Evolutionary conservation across 768 basidiomycete species (phyloP).

Genomic region (Candolleomyces aberdarensis): DNA sequence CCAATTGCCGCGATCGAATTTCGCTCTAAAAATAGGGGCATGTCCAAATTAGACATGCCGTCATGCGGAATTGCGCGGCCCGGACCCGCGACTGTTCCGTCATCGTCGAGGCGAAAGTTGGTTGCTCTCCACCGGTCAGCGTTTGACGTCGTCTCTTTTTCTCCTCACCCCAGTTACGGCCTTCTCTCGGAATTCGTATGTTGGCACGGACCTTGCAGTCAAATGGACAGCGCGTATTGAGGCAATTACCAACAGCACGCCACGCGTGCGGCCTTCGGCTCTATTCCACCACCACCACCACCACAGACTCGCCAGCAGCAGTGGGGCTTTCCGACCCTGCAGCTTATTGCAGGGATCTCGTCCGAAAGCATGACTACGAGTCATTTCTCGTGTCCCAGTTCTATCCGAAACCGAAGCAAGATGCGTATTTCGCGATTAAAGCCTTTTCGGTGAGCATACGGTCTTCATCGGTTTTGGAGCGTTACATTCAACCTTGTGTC

Average conservation of each 20-base stretch:
- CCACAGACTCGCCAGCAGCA: not conserved
- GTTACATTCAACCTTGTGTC: slow-evolving; percentile 3
- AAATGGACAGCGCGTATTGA: slow-evolving; percentile 1
- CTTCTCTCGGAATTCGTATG: slow-evolving; percentile 6
- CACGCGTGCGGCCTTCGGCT: not conserved
- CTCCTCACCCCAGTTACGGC: not conserved
- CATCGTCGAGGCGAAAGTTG: too few relatives aligned
- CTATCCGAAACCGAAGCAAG: slow-evolving; percentile 63
- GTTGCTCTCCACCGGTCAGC: too few relatives aligned
- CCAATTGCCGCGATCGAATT: too few relatives aligned
- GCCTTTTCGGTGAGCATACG: slow-evolving; percentile 70
- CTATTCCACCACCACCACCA: not conserved
- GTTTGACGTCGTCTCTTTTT: not conserved
- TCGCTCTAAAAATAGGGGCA: too few relatives aligned
- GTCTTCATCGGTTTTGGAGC: not conserved
- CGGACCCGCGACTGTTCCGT: too few relatives aligned
- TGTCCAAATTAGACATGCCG: too few relatives aligned
- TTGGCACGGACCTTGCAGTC: not conserved
- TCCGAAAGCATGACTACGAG: slow-evolving; percentile 81
- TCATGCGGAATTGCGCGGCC: too few relatives aligned
- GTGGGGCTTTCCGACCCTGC: slow-evolving; percentile 38
- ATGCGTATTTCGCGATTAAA: slow-evolving; percentile 73
- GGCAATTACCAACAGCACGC: slow-evolving; percentile 1
- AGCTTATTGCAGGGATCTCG: slow-evolving; percentile 67
- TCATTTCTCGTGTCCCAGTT: slow-evolving; percentile 69